Base-by-base conservation (phyloP, 139 green algal genomes). In the Marvania coccoides region DNA sequence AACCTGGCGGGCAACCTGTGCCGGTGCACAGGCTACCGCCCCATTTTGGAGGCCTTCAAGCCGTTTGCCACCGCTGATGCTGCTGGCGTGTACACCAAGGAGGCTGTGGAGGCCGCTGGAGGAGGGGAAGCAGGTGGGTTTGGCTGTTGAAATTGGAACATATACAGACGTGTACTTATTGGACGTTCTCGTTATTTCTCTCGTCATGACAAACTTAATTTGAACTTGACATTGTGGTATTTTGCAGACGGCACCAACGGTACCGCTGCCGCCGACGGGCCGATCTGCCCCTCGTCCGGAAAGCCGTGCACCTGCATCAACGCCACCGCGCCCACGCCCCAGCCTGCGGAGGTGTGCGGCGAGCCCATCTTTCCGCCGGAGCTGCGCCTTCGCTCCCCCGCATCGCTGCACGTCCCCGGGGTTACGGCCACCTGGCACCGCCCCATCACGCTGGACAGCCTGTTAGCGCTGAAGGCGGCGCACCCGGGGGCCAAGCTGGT, bases 31-130 rank as follows among this genome's bases (percentile, higher is more conserved):
- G 93, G 93, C 9, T 98, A 98, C 73, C 79, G 93, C 2, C 93
- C 93, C 10, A 98, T 98, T 64, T 71, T 98, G 33, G 91, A 98
- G 46, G 93, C 93, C n/a, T 98, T 98, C 82, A 83, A 81, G 34
- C 66, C 78, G 0, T 97, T 98, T 81, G 87, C 92, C 26, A 92
- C 88, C 61, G 75, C 45, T 0, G 66, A 83, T 15, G 23, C 77
- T 1, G 47, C 47, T 7, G 14, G 48, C 0, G 85, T 82, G 1
- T 91, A 91, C 72, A 91, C 82, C 0, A 79, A 90, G 65, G 86
- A 91, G 51, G 77, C 83, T n/a, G 87, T 92, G n/a, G 82, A 80
- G 3, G 87, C 86, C 42, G 37, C 45, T n/a, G 14, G n/a, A 37
- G 47, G n/a, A 13, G 57, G 39, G 30, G 29, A 48, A 47, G 39